A percentile compares a stretch with the other conserved stretches of the same genome.
Evolutionary conservation across 2,329 filamentous ascomycete species (phyloP).

Genomic region (Reticulascus tulasneorum): DNA sequence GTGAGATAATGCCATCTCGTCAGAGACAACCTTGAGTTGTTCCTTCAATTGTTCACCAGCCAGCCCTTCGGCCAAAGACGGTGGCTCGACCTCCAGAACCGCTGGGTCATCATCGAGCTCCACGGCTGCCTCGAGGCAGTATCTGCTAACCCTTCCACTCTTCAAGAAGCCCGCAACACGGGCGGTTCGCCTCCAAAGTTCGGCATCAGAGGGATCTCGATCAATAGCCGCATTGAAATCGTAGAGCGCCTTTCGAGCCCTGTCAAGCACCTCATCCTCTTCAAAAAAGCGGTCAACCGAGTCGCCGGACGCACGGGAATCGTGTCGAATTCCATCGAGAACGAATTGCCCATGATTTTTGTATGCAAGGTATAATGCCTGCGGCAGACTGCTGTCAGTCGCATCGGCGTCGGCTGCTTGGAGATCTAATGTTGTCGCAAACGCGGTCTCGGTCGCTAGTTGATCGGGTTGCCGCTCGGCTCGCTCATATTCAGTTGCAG

Average conservation of each 20-base stretch:
- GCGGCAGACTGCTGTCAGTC: constrained; percentile 74
- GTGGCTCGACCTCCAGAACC: constrained; percentile 57
- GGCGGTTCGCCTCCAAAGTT: constrained; percentile 59
- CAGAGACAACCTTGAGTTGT: constrained; percentile 48
- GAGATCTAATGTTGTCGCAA: constrained; percentile 48
- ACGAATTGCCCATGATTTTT: constrained; percentile 94
- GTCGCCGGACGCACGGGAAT: constrained; percentile 26
- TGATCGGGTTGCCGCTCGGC: constrained; percentile 54
- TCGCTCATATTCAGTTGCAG: constrained; percentile 76
- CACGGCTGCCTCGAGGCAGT: constrained; percentile 62
- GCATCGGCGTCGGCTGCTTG: constrained; percentile 64
- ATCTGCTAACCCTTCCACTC: constrained; percentile 54
- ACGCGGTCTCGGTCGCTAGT: constrained; percentile 41
- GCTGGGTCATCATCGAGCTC: constrained; percentile 65
- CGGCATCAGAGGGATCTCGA: constrained; percentile 63
- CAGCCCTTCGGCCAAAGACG: constrained; percentile 59
- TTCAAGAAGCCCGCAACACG: constrained; percentile 56
- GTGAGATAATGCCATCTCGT: constrained; percentile 55
- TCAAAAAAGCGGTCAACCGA: constrained; percentile 28
- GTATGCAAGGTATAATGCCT: constrained; percentile 88
- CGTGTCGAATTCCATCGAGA: constrained; percentile 67
- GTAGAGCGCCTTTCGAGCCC: constrained; percentile 44
- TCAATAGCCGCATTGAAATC: constrained; percentile 58
- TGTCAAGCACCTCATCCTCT: constrained; percentile 30
- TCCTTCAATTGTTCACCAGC: constrained; percentile 59